Conservation (phyloP, 2,329 filamentous ascomycete species). For the Tolypocladium paradoxum region DNA sequence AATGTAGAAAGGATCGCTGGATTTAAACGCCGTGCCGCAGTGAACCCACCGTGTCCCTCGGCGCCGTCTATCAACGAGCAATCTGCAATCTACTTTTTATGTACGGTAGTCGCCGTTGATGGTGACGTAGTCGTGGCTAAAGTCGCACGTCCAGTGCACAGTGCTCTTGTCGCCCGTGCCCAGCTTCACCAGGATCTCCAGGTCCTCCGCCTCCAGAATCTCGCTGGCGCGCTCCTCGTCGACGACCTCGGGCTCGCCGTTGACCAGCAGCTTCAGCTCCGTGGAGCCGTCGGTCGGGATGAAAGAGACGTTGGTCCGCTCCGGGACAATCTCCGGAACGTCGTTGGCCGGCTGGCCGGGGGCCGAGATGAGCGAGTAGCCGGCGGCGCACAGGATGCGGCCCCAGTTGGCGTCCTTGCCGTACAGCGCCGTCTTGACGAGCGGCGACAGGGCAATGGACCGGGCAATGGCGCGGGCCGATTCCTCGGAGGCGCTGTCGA, state of each 20-base stretch:
- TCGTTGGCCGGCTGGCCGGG: slow-evolving; percentile 46
- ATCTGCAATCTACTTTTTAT: slow-evolving; percentile 15
- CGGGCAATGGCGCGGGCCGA: slow-evolving; percentile 73
- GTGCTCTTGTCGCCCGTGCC: slow-evolving; percentile 59
- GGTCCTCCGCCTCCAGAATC: slow-evolving; percentile 66
- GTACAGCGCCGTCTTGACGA: slow-evolving; percentile 96
- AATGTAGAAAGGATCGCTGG: not conserved
- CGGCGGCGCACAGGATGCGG: slow-evolving; percentile 87
- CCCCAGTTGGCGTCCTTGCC: slow-evolving; percentile 98
- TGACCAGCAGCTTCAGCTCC: slow-evolving; percentile 65
- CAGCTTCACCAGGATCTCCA: slow-evolving; percentile 67
- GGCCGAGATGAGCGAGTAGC: slow-evolving; percentile 59
- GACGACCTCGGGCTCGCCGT: slow-evolving; percentile 70
- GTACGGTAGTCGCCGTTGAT: slow-evolving; percentile 62
- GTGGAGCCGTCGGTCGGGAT: slow-evolving; percentile 65
- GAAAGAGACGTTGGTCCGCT: slow-evolving; percentile 68
- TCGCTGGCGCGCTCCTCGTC: slow-evolving; percentile 67
- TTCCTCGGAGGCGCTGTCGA: slow-evolving; percentile 56
- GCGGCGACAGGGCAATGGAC: slow-evolving; percentile 79
- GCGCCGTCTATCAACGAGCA: not conserved
- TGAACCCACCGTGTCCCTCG: not conserved
- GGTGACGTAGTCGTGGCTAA: slow-evolving; percentile 68
- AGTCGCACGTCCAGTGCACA: slow-evolving; percentile 78
- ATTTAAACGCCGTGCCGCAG: slow-evolving; percentile 2
- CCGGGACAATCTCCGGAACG: slow-evolving; percentile 53